phyloP scores from a whole-genome alignment of 192 early-diverging fungal genomes.

The Mortierella claussenii region DNA sequence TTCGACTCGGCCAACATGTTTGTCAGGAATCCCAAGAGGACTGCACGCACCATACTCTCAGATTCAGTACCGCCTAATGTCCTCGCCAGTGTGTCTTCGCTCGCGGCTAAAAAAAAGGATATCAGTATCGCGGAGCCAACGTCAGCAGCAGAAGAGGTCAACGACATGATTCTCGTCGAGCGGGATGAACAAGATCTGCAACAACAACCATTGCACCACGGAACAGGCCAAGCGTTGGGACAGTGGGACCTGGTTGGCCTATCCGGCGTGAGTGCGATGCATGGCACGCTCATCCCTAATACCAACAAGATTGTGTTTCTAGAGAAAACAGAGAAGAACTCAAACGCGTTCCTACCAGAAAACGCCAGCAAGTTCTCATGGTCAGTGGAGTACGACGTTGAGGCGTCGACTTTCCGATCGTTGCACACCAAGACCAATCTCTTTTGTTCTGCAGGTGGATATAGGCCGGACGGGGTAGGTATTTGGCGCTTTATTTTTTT shows the following conservation, averaged over 20 bases:
- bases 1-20: constrained; percentile 18
- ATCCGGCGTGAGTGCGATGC: constrained; percentile 51
- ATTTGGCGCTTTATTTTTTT: not conserved
- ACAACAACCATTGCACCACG: not conserved
- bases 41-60: too few relatives aligned
- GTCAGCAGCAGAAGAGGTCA: not conserved
- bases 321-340: constrained; percentile 39
- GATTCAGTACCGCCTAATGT: too few relatives aligned
- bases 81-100: constrained; percentile 14
- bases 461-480: constrained; percentile 58
- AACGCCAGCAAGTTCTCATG: constrained; percentile 36
- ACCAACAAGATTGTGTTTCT: constrained; percentile 52
- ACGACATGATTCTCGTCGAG: not conserved
- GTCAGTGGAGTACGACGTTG: constrained; percentile 59
- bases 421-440: constrained; percentile 56
- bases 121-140: not conserved
- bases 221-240: constrained; percentile 26
- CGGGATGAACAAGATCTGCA: not conserved
- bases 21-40: too few relatives aligned
- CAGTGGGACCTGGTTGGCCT: constrained; percentile 51
- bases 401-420: constrained; percentile 45
- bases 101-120: constrained; percentile 19
- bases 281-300: constrained; percentile 41
- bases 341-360: constrained; percentile 10
- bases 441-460: constrained; percentile 64